These are phyloP conservation scores for Euphrasia confusa DNA, from an alignment of 257 asterid species.

Conservation along the genomic window DNA sequence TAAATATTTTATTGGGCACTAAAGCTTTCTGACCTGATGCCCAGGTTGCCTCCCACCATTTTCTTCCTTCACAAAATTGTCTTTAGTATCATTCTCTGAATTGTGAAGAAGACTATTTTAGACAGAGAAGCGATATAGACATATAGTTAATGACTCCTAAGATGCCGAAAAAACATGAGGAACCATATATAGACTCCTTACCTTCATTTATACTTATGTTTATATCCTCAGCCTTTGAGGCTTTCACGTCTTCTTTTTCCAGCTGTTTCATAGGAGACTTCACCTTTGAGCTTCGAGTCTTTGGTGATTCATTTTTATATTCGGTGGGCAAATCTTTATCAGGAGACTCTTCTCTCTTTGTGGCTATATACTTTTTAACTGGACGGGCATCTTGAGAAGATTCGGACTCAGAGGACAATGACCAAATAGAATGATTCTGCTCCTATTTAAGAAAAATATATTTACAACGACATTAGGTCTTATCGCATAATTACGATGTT, in stretches of 20 bases:
- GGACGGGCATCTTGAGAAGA: constrained; percentile 41
- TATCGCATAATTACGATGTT: not conserved
- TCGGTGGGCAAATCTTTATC: constrained; percentile 24
- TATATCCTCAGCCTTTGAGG: constrained; percentile 26
- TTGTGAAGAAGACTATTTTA: constrained; percentile 24
- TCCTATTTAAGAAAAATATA: constrained; percentile 40
- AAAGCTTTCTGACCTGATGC: constrained; percentile 48
- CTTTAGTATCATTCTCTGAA: constrained; percentile 42
- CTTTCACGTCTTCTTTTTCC: constrained; percentile 33
- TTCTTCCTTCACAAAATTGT: constrained; percentile 44
- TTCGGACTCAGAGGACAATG: constrained; percentile 74
- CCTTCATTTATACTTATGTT: constrained; percentile 33
- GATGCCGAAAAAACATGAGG: constrained; percentile 13
- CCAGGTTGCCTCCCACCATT: constrained; percentile 37
- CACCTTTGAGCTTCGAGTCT: constrained; percentile 26
- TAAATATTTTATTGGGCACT: constrained; percentile 22
- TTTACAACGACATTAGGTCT: constrained; percentile 23
- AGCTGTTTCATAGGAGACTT: constrained; percentile 40
- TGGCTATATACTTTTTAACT: constrained; percentile 25
- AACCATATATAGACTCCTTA: constrained; percentile 27
- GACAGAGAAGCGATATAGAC: constrained; percentile 16
- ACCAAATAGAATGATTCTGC: constrained; percentile 39
- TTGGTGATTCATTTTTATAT: constrained; percentile 28
- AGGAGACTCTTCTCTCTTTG: constrained; percentile 24
- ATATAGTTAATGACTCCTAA: constrained; percentile 13